Conservation (phyloP, 768 basidiomycete species). For the Neoboletus brunneissimus region DNA sequence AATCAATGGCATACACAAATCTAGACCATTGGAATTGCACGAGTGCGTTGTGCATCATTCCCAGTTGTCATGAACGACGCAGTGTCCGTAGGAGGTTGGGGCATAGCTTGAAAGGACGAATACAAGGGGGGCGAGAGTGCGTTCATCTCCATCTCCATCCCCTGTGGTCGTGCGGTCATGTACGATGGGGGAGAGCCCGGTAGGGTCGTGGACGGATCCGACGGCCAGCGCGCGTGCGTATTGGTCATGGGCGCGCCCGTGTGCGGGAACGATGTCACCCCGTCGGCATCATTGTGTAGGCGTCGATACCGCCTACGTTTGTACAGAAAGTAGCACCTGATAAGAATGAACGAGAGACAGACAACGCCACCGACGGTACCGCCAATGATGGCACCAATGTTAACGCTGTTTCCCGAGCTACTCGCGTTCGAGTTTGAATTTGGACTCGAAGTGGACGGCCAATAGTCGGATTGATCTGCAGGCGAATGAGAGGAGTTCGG, state of each 20-base stretch:
- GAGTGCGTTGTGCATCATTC: conserved; percentile 5
- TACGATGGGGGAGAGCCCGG: not conserved
- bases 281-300: not conserved
- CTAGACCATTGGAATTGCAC: conserved; percentile 23
- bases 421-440: not conserved
- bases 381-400: not conserved
- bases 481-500: not conserved
- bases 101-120: not conserved
- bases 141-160: not conserved
- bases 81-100: not conserved
- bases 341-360: not conserved
- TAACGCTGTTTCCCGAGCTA: not conserved
- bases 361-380: not conserved
- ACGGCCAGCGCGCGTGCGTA: too few relatives aligned
- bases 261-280: not conserved
- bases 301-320: not conserved
- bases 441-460: not conserved
- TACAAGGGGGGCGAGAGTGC: not conserved
- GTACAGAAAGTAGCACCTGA: not conserved
- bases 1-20: not conserved
- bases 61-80: conserved; percentile 8
- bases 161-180: not conserved
- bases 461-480: not conserved
- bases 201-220: too few relatives aligned
- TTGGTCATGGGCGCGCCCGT: not conserved